Percentiles rank a stretch among this genome's conserved stretches.
These are phyloP conservation scores for Neovahlkampfia damariscottae DNA, from an alignment of 78 protist species.

Conservation along the genomic window DNA sequence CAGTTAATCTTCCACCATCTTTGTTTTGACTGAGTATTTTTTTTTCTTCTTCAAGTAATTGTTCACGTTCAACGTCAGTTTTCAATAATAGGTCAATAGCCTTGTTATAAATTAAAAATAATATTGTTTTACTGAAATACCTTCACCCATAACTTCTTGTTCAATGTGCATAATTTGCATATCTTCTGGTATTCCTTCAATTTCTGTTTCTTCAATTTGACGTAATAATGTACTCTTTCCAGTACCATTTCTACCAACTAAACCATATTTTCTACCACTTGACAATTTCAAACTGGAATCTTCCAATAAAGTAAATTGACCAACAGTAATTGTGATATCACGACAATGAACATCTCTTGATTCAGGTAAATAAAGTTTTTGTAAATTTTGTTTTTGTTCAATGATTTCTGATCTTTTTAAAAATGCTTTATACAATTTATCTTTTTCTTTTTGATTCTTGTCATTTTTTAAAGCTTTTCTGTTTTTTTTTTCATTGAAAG, in stretches of 20 bases:
- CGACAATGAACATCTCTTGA: not conserved
- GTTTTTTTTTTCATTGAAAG: not conserved
- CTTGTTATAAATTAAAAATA: slow-evolving; percentile 46
- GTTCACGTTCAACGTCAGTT: slow-evolving; percentile 62
- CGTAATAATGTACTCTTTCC: slow-evolving; percentile 75
- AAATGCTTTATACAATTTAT: not conserved
- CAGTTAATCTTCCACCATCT: slow-evolving; percentile 3
- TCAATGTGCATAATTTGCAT: slow-evolving; percentile 65
- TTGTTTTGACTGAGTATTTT: slow-evolving; percentile 15
- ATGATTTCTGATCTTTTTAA: too few species aligned
- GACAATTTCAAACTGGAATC: not conserved
- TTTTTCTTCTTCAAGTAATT: slow-evolving; percentile 50
- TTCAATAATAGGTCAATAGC: slow-evolving; percentile 58
- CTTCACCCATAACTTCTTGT: slow-evolving; percentile 75
- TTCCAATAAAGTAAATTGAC: not conserved
- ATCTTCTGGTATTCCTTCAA: slow-evolving; percentile 37
- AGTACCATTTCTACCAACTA: slow-evolving; percentile 77
- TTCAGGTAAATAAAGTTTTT: not conserved
- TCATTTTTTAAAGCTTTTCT: not conserved
- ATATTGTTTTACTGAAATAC: too few species aligned
- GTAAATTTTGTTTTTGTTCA: not conserved
- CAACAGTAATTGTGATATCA: not conserved
- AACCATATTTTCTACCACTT: slow-evolving; percentile 67
- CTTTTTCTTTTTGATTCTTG: not conserved
- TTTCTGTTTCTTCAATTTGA: slow-evolving; percentile 41